Base-by-base conservation (phyloP, 2,329 filamentous ascomycete species). In the Cyphellophora attinorum region DNA sequence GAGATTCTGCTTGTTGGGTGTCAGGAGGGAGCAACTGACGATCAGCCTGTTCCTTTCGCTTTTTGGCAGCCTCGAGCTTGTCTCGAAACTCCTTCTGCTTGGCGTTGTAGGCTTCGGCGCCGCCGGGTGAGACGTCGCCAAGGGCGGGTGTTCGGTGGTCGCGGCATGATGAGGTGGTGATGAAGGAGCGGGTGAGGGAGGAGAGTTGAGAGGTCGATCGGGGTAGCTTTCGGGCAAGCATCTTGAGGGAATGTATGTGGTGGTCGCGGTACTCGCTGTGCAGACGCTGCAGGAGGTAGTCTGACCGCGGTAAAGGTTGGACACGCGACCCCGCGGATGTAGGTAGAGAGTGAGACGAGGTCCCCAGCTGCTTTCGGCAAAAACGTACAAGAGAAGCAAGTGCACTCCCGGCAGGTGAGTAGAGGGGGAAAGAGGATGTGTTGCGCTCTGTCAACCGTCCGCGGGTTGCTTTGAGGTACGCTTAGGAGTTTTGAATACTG, bases 1-100 rank as follows among this genome's bases (percentile, higher is more conserved):
- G 56, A 50, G 60, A 60, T 54, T 58, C 52, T 46, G 59, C 50
- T 43, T 49, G 38, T 40, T 43, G 43, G 42, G 48, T 46, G 44
- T 49, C 46, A 60, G 62, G 60, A 60, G 61, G 64, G 59, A 54
- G 55, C 54, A 58, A 80, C 77, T 74, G 63, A 94, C 86, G 88
- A 72, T 86, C 82, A 79, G 84, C 79, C 68, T 76, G 68, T 62
- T 81, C 76, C 64, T 83, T 82, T 60, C 68, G 70, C 67, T 80
- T 82, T 62, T 83, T 78, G 57, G 77, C 78, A 61, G 80, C 74
- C 51, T 78, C 73, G 52, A 93, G 67, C 58, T 82, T 76, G 61
- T 88, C 79, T 57, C 91, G 82, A 65, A 95, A 96, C 53, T 79
- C 72, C 61, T 80, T 81, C 66, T 94, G 88, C 61, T 81, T 85